A percentile compares a stretch with the other conserved stretches of the same genome.
Conservation (phyloP, 2,329 filamentous ascomycete species). For the Sarocladiaceae sp. region DNA sequence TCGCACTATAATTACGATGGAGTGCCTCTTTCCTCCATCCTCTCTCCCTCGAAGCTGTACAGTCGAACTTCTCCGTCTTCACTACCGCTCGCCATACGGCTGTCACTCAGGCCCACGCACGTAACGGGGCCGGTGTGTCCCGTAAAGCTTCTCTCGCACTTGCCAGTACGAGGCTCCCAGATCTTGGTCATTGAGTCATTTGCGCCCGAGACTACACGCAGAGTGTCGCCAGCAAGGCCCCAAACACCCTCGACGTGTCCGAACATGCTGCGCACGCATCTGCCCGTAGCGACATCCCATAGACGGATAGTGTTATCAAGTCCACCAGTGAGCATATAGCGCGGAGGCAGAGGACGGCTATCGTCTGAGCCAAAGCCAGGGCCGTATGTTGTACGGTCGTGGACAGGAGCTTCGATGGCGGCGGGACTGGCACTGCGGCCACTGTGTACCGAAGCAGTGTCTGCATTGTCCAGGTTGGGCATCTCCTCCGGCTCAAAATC, state of each 20-base stretch:
- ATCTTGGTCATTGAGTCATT: conserved; percentile 92
- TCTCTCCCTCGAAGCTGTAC: conserved; percentile 65
- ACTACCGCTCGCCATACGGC: conserved; percentile 82
- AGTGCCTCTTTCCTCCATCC: conserved; percentile 45
- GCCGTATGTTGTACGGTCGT: conserved; percentile 54
- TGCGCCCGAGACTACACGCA: conserved; percentile 82
- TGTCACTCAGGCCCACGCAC: conserved; percentile 87
- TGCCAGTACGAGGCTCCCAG: conserved; percentile 89
- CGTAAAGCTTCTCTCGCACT: conserved; percentile 87
- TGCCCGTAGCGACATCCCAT: conserved; percentile 82
- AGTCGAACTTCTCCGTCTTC: conserved; percentile 90
- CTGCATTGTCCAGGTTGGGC: conserved; percentile 44
- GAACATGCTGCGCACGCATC: conserved; percentile 88
- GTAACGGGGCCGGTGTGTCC: conserved; percentile 90
- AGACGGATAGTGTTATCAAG: conserved; percentile 88
- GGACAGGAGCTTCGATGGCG: conserved; percentile 26
- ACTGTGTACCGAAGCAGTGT: conserved; percentile 48
- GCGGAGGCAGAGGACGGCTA: conserved; percentile 68
- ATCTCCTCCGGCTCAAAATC: conserved; percentile 85
- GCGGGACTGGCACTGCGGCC: conserved; percentile 39
- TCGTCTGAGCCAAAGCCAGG: conserved; percentile 56
- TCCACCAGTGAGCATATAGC: conserved; percentile 90
- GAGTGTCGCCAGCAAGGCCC: conserved; percentile 83
- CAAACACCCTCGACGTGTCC: conserved; percentile 96
- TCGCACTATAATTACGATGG: conserved; percentile 46